Base-by-base conservation (phyloP, 1,284 basidiomycete genomes). In the Stygiomarasmius scandens region DNA sequence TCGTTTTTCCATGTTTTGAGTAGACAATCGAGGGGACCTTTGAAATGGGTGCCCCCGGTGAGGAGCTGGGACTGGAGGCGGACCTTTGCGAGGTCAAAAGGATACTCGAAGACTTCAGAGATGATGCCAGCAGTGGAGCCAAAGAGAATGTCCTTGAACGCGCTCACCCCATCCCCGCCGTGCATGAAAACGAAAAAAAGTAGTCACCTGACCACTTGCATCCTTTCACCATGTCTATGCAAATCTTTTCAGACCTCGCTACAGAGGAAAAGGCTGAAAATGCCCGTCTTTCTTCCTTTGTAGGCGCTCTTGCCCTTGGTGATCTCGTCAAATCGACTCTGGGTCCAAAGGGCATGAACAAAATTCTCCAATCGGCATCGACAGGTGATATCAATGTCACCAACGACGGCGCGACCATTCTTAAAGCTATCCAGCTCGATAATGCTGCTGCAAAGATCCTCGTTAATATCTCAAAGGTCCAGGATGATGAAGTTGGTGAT, bases 401-500 rank as follows among this genome's bases (percentile, higher is more conserved):
- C 16, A 99, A 99, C 75, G 97, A 99, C 73, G 97, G 97, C 16
- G 97, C 97, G 2, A 99, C 97, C 47, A 99, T 99, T 68, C 85
- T 99, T 63, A 98, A 97, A 73, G 89, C 93, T 54, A 98, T 99
- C 67, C 92, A 95, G 66, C 87, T 99, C 63, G 97, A 99, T 77
- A 99, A 99, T 71, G 93, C 97, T 2, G 96, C 97, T 0, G 97
- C 97, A 54, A 99, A 99, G 81, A 98, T 99, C 71, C 85, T 99
- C 54, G 97, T 99, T 69, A 98, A 99, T 77, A 99, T 99, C 72
- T 96, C 94, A n/a, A 99, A 99, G 73, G 96, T 98, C 16, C 97
- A 99, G 76, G 97, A 99, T 69, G 97, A 99, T 71, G 97, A 99
- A 76, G 90, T 99, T 48, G 97, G 97, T 16, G 97, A 98, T 75